These are phyloP conservation scores for Paxillus rubicundulus DNA, from an alignment of 768 basidiomycete genomes.

Conservation along the genomic window DNA sequence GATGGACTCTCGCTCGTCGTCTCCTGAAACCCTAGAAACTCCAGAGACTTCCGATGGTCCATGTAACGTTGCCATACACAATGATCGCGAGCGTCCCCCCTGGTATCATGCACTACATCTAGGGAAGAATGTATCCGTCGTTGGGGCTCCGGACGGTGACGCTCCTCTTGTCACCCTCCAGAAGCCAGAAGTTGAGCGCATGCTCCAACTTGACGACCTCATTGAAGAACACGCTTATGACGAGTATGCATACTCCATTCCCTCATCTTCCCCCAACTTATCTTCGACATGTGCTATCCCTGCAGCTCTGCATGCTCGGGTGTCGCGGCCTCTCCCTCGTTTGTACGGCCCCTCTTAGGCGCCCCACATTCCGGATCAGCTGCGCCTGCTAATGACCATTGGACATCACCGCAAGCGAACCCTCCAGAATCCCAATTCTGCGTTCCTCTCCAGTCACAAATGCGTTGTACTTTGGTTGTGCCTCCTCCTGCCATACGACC, in stretches of 20 bases:
- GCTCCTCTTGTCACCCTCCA: conserved; percentile 36
- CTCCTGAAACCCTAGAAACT: conserved; percentile 66
- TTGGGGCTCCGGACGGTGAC: conserved; percentile 45
- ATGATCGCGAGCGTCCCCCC: conserved; percentile 39
- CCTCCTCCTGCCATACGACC: conserved; percentile 63
- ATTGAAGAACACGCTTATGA: conserved; percentile 74
- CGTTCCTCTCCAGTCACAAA: conserved; percentile 36
- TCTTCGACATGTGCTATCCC: not conserved
- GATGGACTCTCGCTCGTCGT: conserved; percentile 65
- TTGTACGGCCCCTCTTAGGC: conserved; percentile 15
- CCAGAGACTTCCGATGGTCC: conserved; percentile 61
- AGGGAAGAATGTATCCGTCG: conserved; percentile 38
- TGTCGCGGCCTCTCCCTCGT: conserved; percentile 16
- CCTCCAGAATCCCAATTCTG: conserved; percentile 30
- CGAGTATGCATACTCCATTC: conserved; percentile 49
- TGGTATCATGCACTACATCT: conserved; percentile 57
- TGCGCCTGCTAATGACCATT: conserved; percentile 29
- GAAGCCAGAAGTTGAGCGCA: conserved; percentile 51
- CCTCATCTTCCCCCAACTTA: conserved; percentile 2
- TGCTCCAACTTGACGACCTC: conserved; percentile 70
- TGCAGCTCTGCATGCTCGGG: conserved; percentile 20
- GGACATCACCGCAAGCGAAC: conserved; percentile 32
- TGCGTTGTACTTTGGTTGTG: conserved; percentile 56
- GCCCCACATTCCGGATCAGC: conserved; percentile 37
- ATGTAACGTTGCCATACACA: conserved; percentile 49